Conservation (phyloP, 371 early-diverging fungal species). For the Actinomortierella wolfii region DNA sequence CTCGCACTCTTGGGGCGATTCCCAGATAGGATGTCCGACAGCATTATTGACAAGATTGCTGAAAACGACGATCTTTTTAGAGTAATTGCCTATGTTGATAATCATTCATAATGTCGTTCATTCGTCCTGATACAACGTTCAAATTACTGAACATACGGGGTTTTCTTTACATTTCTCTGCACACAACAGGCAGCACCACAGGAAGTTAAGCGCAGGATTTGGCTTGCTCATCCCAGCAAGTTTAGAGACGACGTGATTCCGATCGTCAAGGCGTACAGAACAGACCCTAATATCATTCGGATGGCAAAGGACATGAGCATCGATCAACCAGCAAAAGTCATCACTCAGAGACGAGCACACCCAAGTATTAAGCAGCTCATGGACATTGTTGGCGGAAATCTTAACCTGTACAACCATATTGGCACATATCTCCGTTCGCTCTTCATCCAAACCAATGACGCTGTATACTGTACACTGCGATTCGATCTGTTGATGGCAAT, state of each 20-base stretch:
- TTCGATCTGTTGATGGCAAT: conserved; percentile 73
- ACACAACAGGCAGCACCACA: conserved; percentile 29
- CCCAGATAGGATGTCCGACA: conserved; percentile 55
- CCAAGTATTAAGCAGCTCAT: conserved; percentile 55
- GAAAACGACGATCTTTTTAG: conserved; percentile 54
- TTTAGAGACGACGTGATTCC: conserved; percentile 50
- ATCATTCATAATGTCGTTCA: not conserved
- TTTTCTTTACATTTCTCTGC: not conserved
- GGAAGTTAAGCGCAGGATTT: conserved; percentile 50
- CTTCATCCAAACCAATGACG: conserved; percentile 61
- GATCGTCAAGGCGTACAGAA: conserved; percentile 44
- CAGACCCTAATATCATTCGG: conserved; percentile 57
- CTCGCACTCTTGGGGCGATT: conserved; percentile 63
- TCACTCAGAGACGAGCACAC: conserved; percentile 59
- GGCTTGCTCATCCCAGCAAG: conserved; percentile 47
- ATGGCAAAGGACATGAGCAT: conserved; percentile 56
- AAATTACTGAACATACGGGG: not conserved
- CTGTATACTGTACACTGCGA: conserved; percentile 65
- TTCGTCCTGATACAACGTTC: not conserved
- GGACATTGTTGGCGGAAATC: conserved; percentile 58
- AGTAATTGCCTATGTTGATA: conserved; percentile 17
- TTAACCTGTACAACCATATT: conserved; percentile 63
- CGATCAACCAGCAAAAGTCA: conserved; percentile 53
- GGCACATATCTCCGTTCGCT: conserved; percentile 60
- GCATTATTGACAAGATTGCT: conserved; percentile 55